Conservation (phyloP, 73 alveolate species). For the Paramecium octaurelia region DNA sequence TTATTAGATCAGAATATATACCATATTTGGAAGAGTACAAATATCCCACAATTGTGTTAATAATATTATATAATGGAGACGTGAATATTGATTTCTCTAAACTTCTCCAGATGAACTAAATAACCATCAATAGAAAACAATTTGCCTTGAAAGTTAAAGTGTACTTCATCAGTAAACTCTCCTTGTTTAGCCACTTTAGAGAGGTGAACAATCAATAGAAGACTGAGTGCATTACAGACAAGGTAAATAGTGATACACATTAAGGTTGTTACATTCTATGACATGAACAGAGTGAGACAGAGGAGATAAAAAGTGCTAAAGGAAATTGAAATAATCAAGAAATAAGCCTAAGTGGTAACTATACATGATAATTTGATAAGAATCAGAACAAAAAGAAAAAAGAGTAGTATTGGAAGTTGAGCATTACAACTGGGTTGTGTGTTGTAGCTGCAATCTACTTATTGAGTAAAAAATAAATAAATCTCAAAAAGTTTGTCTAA, state of each 20-base stretch:
- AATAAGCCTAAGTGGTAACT: background rate
- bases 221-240: conserved; percentile 39
- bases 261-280: conserved; percentile 37
- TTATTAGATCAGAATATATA: conserved; percentile 19
- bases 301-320: conserved; percentile 5
- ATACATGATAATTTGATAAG: background rate
- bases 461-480: background rate
- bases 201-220: conserved; percentile 19
- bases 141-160: background rate
- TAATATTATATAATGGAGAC: conserved; percentile 17
- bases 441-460: background rate
- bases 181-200: conserved; percentile 30
- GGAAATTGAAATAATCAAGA: conserved; percentile 4
- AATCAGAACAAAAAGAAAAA: background rate
- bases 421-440: background rate
- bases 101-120: background rate
- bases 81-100: conserved; percentile 16
- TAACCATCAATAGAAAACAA: background rate
- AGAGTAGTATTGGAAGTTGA: background rate
- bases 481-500: background rate
- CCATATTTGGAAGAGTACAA: conserved; percentile 32
- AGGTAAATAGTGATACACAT: background rate
- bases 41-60: background rate
- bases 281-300: conserved; percentile 36
- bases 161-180: background rate